Percentiles rank a stretch among this genome's conserved stretches.
These are phyloP conservation scores for Plasmodium vivax DNA, from an alignment of 169 alveolate species.

Conservation along the genomic window DNA sequence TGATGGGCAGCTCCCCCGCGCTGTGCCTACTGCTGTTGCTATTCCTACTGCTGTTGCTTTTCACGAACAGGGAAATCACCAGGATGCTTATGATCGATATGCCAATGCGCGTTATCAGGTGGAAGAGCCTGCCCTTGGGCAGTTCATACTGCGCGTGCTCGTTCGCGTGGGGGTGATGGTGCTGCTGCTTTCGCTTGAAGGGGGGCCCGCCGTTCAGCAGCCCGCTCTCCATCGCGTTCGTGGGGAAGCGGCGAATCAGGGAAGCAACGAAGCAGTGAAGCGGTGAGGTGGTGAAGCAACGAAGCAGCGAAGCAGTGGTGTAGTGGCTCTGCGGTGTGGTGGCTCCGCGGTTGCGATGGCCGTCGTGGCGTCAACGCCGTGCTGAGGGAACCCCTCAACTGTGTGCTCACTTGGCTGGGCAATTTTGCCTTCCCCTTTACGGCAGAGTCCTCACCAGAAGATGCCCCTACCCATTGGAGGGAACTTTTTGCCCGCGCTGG, in stretches of 20 bases:
- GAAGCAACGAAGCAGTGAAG: neutral
- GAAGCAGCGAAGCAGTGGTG: neutral
- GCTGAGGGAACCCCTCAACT: neutral
- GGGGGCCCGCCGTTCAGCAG: neutral
- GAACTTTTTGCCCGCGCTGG: neutral
- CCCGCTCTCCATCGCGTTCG: conserved; percentile 14
- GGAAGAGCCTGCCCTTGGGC: conserved; percentile 15
- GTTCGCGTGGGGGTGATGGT: neutral
- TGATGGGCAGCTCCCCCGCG: neutral
- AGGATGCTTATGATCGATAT: conserved; percentile 51
- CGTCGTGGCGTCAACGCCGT: neutral
- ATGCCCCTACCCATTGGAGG: neutral
- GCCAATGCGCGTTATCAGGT: conserved; percentile 30
- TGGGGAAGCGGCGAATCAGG: neutral
- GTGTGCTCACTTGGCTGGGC: neutral
- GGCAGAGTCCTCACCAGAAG: neutral
- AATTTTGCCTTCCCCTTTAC: neutral
- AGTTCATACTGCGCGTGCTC: conserved; percentile 19
- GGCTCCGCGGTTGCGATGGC: neutral
- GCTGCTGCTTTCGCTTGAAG: neutral
- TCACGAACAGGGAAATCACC: conserved; percentile 14
- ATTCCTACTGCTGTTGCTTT: conserved; percentile 13
- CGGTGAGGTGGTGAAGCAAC: neutral
- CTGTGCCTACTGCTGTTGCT: neutral
- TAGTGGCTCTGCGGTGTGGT: neutral